Evolutionary conservation across 2,329 filamentous ascomycete genomes (phyloP).

Genomic region (Epichloe sibirici): DNA sequence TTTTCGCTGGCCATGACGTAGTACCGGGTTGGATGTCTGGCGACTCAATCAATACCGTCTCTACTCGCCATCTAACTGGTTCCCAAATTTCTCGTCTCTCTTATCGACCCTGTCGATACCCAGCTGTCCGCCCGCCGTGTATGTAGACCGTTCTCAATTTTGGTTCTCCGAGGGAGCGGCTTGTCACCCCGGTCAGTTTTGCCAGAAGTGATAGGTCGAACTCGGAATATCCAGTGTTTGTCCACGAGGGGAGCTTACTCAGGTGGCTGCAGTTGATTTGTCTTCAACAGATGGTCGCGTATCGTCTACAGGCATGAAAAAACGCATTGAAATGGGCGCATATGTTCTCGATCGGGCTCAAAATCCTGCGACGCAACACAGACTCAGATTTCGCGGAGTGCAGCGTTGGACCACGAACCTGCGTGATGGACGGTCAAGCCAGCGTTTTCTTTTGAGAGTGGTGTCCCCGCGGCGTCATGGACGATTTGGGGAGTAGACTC

Average conservation of each 20-base stretch:
- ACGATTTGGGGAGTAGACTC: too few species aligned
- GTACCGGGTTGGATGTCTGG: slow-evolving; percentile 30
- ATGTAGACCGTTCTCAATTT: slow-evolving; percentile 44
- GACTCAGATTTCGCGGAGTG: too few species aligned
- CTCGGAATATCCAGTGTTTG: too few species aligned
- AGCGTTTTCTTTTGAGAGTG: slow-evolving; percentile 41
- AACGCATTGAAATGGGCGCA: slow-evolving; percentile 70
- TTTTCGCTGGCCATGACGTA: slow-evolving; percentile 5
- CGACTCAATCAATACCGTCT: slow-evolving; percentile 23
- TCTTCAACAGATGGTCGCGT: slow-evolving; percentile 58
- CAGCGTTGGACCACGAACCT: slow-evolving; percentile 24
- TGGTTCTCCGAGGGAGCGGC: slow-evolving; percentile 37
- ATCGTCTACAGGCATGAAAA: slow-evolving; percentile 56
- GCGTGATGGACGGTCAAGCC: slow-evolving; percentile 43
- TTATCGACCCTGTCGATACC: slow-evolving; percentile 33
- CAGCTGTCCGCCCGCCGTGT: slow-evolving; percentile 35
- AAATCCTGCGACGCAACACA: slow-evolving; percentile 39
- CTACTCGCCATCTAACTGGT: slow-evolving; percentile 32
- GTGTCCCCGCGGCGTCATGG: slow-evolving; percentile 27
- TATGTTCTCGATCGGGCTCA: slow-evolving; percentile 54
- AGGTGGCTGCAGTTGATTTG: slow-evolving; percentile 75
- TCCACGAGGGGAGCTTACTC: slow-evolving; percentile 20
- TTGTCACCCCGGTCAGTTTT: slow-evolving; percentile 62
- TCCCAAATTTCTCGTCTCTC: slow-evolving; percentile 34
- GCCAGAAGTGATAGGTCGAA: slow-evolving; percentile 68